Conservation (phyloP, 108 stramenopile species). For the Pseudonitzschia pungens region DNA sequence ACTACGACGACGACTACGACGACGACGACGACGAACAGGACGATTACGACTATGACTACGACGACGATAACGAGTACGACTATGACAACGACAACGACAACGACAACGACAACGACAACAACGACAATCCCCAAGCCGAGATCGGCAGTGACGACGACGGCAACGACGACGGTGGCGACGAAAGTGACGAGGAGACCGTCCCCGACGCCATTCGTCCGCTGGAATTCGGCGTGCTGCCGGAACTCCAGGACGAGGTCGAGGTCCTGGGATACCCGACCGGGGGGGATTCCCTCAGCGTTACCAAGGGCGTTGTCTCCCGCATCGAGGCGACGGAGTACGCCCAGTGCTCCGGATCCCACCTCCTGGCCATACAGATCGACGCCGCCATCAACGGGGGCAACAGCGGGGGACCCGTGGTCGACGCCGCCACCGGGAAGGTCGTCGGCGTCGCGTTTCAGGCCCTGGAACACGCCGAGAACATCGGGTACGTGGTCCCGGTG, state of each 20-base stretch:
- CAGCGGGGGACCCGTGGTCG: constrained; percentile 61
- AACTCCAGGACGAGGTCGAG: constrained; percentile 59
- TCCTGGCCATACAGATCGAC: constrained; percentile 71
- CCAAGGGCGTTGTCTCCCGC: constrained; percentile 69
- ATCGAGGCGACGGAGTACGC: constrained; percentile 61
- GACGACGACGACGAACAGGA: background rate
- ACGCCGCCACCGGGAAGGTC: constrained; percentile 41
- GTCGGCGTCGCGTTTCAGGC: constrained; percentile 70
- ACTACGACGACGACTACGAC: constrained; percentile 4
- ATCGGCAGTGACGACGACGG: background rate
- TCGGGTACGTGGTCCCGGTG: constrained; percentile 65
- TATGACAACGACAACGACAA: background rate
- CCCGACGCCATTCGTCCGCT: constrained; percentile 23
- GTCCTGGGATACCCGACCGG: constrained; percentile 68
- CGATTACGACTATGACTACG: background rate
- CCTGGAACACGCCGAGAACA: constrained; percentile 55
- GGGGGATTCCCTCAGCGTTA: constrained; percentile 62
- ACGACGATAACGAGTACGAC: background rate
- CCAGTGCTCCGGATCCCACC: constrained; percentile 35
- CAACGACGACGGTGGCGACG: background rate
- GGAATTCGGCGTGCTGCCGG: constrained; percentile 42
- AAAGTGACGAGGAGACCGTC: background rate
- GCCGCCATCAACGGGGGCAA: constrained; percentile 75
- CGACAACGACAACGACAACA: background rate
- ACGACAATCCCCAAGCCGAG: background rate